Conservation (phyloP, 139 green algal species). For the Volvox reticuliferus region DNA sequence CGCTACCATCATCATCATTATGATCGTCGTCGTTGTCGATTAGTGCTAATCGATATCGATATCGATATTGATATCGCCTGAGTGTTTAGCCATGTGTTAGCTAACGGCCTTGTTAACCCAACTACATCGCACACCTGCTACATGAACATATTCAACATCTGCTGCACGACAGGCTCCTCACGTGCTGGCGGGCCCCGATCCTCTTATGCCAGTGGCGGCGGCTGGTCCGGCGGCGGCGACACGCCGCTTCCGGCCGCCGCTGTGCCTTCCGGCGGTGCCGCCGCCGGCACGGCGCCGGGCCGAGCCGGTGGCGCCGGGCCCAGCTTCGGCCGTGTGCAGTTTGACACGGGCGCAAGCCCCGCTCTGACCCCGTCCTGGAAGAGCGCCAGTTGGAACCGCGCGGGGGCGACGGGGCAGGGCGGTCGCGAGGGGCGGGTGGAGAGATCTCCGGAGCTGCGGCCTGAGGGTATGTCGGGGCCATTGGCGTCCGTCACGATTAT, state of each 20-base stretch:
- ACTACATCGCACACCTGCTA: too few species aligned
- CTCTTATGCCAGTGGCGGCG: constrained; percentile 34
- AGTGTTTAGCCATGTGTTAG: too few species aligned
- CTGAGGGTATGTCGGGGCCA: not conserved
- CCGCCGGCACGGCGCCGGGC: not conserved
- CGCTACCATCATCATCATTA: too few species aligned
- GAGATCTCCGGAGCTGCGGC: constrained; percentile 70
- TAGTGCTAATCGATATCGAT: too few species aligned
- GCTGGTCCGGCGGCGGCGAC: constrained; percentile 39
- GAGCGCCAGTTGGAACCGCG: constrained; percentile 70
- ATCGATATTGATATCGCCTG: too few species aligned
- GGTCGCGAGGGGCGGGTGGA: constrained; percentile 49
- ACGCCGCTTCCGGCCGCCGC: constrained; percentile 58
- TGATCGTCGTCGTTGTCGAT: too few species aligned
- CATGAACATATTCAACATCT: too few species aligned
- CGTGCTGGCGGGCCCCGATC: constrained; percentile 21
- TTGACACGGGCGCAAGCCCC: constrained; percentile 76
- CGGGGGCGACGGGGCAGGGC: not conserved
- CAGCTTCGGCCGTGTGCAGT: constrained; percentile 69
- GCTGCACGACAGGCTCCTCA: not conserved
- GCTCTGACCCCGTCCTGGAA: constrained; percentile 81
- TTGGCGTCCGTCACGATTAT: too few species aligned
- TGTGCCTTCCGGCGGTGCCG: constrained; percentile 51
- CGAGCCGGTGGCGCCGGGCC: not conserved
- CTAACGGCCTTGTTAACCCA: too few species aligned